Evolutionary conservation across 2,329 filamentous ascomycete genomes (phyloP), one percentile per base, ranked within the genome.

Genomic region (Coniochaeta prunicola): DNA sequence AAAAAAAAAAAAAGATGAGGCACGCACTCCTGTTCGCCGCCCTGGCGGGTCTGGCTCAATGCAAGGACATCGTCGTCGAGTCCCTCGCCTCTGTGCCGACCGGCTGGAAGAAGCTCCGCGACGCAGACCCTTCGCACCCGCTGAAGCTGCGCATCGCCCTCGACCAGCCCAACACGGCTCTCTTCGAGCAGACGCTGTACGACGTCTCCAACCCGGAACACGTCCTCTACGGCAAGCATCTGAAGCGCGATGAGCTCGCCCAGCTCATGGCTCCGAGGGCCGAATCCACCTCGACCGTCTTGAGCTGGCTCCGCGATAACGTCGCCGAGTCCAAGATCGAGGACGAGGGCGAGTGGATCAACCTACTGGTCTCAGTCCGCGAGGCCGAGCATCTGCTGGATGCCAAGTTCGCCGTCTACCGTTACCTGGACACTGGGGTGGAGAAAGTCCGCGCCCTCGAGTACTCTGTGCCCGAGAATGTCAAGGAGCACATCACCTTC

Each of bases 141-240:
- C 28, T 64, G 57, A 59, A 59, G 10, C 59, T 64, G 17, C 57
- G 58, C 38, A 60, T 60, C 45, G 59, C 57, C 21, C 53, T 60
- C 19, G 58, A 60, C 40, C 59, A 60, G 53, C 48, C 57, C 42
- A 60, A 60, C 26, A 55, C 58, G 55, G 62, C 56, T 19, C 55
- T 68, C 26, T 70, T 73, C 58, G 65, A 71, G 59, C 64, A 66
- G 56, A 64, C 62, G 15, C 61, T 72, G 33, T 64, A 69, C 45
- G 67, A 70, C 53, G 65, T 74, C 59, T 80, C 78, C 21, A 79
- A 77, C 0, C 80, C 80, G 1, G 73, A 73, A 7, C 70, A 75
- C 60, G 62, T 72, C 3, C 68, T 70, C 17, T 82, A 83, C 62
- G 80, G 80, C 28, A 67, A 79, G 59, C 80, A 81, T 66, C 73